phyloP scores from a whole-genome alignment of 129 eudicot genomes.

The Erigeron canadensis region DNA sequence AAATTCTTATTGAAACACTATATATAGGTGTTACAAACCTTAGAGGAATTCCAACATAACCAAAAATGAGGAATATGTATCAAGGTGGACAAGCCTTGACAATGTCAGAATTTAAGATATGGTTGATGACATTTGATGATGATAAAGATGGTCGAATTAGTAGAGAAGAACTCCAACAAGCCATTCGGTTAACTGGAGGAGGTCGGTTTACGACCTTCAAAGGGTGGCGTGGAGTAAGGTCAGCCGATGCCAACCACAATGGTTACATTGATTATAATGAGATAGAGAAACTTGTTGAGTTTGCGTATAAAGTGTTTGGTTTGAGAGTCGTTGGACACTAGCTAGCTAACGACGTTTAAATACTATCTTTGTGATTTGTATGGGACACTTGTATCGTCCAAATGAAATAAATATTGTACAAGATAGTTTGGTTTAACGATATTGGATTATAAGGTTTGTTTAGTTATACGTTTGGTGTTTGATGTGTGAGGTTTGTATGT shows the following conservation, averaged over 20 bases:
- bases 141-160: constrained; percentile 15
- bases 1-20: neutral
- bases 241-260: neutral
- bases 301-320: neutral
- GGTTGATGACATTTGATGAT: constrained; percentile 17
- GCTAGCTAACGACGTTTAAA: neutral
- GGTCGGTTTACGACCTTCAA: constrained; percentile 8
- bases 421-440: neutral
- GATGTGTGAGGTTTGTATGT: no score
- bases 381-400: neutral
- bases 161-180: constrained; percentile 6
- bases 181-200: constrained; percentile 11
- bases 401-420: neutral
- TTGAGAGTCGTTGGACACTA: constrained; percentile 4
- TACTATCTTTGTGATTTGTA: neutral
- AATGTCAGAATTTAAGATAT: constrained; percentile 13
- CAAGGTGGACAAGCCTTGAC: neutral
- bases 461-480: no score
- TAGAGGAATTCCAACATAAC: neutral
- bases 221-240: constrained; percentile 5
- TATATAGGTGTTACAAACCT: neutral
- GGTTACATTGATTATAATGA: constrained; percentile 13
- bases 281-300: constrained; percentile 1
- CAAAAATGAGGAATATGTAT: neutral
- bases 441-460: neutral